These are phyloP conservation scores for Zoysia japonica DNA, from an alignment of 176 grass and related monocot species.

Conservation along the genomic window DNA sequence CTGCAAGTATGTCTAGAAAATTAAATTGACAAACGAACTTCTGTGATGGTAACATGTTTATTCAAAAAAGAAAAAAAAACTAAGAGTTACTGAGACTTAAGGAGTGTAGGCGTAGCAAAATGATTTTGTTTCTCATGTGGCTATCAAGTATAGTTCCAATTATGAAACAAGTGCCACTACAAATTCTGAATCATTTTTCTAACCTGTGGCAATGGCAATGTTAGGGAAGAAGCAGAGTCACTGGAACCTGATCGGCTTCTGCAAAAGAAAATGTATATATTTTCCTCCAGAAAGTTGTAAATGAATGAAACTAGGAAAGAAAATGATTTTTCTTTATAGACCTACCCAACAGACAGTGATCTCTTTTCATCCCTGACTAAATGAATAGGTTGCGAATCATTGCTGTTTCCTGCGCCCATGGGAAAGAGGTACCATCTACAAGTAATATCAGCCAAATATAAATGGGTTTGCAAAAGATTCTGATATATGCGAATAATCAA, in stretches of 20 bases:
- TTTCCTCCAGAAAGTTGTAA: slow-evolving; percentile 9
- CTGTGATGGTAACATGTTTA: not conserved
- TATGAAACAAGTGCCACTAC: not conserved
- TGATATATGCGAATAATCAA: slow-evolving; percentile 15
- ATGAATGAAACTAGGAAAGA: not conserved
- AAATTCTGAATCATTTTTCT: not conserved
- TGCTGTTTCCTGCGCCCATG: slow-evolving; percentile 33
- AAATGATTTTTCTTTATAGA: slow-evolving; percentile 31
- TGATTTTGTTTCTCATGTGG: not conserved
- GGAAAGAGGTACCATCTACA: slow-evolving; percentile 89
- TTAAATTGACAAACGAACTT: not conserved
- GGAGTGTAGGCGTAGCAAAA: not conserved
- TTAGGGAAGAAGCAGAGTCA: slow-evolving; percentile 45
- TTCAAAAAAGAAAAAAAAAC: not conserved
- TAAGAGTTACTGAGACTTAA: not conserved
- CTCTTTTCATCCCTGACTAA: slow-evolving; percentile 75
- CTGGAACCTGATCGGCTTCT: slow-evolving; percentile 54
- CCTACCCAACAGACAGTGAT: slow-evolving; percentile 71
- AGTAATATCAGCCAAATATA: slow-evolving; percentile 23
- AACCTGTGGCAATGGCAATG: slow-evolving; percentile 68
- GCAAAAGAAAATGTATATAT: slow-evolving; percentile 32
- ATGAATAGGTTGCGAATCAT: slow-evolving; percentile 55
- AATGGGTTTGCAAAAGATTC: not conserved
- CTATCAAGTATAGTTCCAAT: not conserved
- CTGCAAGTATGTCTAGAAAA: slow-evolving; percentile 46